Evolutionary conservation across 768 basidiomycete species (phyloP), one percentile per base, ranked within the genome.

Genomic region (Dendrothele bispora): DNA sequence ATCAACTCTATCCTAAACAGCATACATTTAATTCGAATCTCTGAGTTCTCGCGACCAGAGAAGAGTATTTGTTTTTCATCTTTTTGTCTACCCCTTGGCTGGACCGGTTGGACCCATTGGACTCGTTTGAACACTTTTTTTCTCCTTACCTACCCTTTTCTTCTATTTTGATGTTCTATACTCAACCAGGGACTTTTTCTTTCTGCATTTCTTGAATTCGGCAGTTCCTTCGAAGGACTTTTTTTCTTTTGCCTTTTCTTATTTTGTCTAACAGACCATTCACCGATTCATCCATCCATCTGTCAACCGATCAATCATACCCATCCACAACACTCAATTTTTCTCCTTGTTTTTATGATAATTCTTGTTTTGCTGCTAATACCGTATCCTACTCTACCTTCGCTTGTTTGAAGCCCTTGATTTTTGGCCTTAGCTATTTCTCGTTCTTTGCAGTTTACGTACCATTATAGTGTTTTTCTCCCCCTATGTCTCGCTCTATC

Each of bases 11-110:
- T 18, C 30, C 35, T n/a, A n/a, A n/a, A n/a, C n/a, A n/a, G n/a
- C 18, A 24, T 47, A 39, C 27, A 47, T 32, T 21, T 47, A 47
- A 47, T 47, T n/a, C n/a, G n/a, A n/a, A n/a, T n/a, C n/a, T n/a
- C n/a, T n/a, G n/a, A n/a, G n/a, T n/a, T n/a, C n/a, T n/a, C n/a
- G n/a, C n/a, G n/a, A n/a, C n/a, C 27, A 3, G 17, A 39, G 26
- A 27, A 11, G 29, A 17, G 17, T 21, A 15, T 24, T n/a, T 21
- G 21, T 10, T 26, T 43, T 17, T 32, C 29, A 30, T 30, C 17
- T 30, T 32, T 32, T 29, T 10, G 17, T 21, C 25, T 22, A 24
- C 7, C 20, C 39, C 20, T 47, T 47, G 38, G 46, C 46, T 39
- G 46, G 46, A 47, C 29, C 37, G 46, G 46, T 47, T 47, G 46